Conservation (phyloP, 352 stramenopile species). For the Phytophthora nicotianae region DNA sequence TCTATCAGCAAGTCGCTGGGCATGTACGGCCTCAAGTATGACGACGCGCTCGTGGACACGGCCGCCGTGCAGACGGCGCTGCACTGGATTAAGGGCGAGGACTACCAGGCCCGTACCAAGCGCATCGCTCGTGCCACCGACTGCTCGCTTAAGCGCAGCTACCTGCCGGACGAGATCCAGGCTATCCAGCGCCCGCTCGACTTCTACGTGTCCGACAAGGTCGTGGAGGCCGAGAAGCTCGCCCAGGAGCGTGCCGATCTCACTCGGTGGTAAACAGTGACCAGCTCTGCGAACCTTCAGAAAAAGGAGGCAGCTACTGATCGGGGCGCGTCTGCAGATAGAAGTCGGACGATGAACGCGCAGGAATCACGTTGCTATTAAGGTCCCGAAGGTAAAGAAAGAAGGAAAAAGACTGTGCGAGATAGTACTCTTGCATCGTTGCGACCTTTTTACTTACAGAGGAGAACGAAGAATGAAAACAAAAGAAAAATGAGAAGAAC, state of each 20-base stretch:
- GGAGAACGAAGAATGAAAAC: constrained; percentile 21
- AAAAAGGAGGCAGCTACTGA: constrained; percentile 3
- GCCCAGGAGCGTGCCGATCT: constrained; percentile 76
- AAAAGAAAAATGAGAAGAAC: constrained; percentile 34
- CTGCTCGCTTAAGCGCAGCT: constrained; percentile 85
- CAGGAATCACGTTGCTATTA: constrained; percentile 11
- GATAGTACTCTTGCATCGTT: not conserved
- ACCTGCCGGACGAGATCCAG: constrained; percentile 88
- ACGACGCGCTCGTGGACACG: constrained; percentile 86
- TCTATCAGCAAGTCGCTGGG: constrained; percentile 77
- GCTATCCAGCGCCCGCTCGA: constrained; percentile 85
- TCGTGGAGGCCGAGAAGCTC: constrained; percentile 59
- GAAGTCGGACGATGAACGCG: constrained; percentile 4
- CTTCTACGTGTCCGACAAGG: constrained; percentile 70
- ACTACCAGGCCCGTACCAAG: constrained; percentile 78
- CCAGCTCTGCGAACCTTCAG: not conserved
- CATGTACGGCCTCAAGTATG: constrained; percentile 89
- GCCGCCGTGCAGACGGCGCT: constrained; percentile 80
- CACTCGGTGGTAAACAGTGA: constrained; percentile 75
- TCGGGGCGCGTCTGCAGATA: constrained; percentile 5
- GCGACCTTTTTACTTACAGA: constrained; percentile 1
- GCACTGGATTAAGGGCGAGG: constrained; percentile 78
- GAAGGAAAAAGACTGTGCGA: not conserved
- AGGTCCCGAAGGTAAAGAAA: constrained; percentile 2
- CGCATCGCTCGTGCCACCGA: constrained; percentile 82